phyloP scores from a whole-genome alignment of 1,139 yeast genomes.

The Yamadazyma pseudoaaseri region DNA sequence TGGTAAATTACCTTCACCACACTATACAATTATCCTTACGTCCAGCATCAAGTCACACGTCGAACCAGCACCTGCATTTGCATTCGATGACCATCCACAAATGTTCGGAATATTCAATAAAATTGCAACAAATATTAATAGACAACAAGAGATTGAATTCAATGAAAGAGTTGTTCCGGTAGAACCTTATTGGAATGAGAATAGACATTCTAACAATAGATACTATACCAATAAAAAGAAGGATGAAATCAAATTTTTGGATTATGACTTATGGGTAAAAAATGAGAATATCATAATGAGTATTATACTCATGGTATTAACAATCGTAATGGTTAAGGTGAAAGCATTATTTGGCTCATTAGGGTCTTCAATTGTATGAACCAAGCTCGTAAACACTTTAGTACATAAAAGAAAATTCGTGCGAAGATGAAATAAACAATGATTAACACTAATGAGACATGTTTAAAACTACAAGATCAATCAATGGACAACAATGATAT shows the following conservation, averaged over 20 bases:
- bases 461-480: too few species aligned
- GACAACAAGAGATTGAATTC: slow-evolving; percentile 54
- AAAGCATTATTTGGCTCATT: slow-evolving; percentile 8
- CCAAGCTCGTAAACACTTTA: too few species aligned
- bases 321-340: slow-evolving; percentile 11
- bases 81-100: slow-evolving; percentile 29
- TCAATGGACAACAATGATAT: too few species aligned
- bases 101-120: slow-evolving; percentile 45
- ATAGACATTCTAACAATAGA: slow-evolving; percentile 31
- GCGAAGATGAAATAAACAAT: too few species aligned
- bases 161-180: slow-evolving; percentile 42
- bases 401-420: background rate
- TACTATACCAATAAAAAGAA: slow-evolving; percentile 31
- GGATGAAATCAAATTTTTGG: slow-evolving; percentile 39
- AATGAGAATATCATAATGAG: slow-evolving; percentile 41
- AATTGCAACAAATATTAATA: slow-evolving; percentile 43
- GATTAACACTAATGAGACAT: too few species aligned
- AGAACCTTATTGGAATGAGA: slow-evolving; percentile 32
- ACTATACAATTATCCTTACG: slow-evolving; percentile 53
- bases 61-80: slow-evolving; percentile 32
- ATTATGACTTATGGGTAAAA: slow-evolving; percentile 38
- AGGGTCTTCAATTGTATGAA: too few species aligned
- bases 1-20: slow-evolving; percentile 69
- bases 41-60: slow-evolving; percentile 19
- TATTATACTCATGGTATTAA: slow-evolving; percentile 13